Base-by-base conservation (phyloP, 768 basidiomycete genomes). In the Saitozyma podzolica region DNA sequence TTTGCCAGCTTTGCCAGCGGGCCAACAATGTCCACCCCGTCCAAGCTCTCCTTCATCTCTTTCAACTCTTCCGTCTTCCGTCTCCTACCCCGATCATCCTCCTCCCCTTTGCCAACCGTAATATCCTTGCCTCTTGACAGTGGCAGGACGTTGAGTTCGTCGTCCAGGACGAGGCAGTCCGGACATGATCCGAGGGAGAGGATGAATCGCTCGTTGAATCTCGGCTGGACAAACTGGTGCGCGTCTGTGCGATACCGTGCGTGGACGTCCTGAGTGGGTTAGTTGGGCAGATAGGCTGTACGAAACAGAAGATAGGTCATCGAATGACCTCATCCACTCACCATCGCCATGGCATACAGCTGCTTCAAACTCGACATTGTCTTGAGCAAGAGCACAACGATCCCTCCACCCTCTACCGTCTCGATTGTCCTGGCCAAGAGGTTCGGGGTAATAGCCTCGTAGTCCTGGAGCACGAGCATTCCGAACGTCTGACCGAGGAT, bases 191-290 rank as follows among this genome's bases (percentile, higher is more conserved):
- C 92, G 17, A 99, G 86, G 17, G 96, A 99, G 16, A 99, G 85
- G 72, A 99, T 97, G 81, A 99, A 99, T 10, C 96, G 89, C 78
- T 99, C 96, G 80, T 99, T 99, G 83, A 99, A 99, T 37, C 96
- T 87, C 0, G 96, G 91, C 54, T 80, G 76, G 11, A 81, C 78
- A 50, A 73, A 75, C 73, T 91, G 90, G 72, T 94, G 91, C 1
- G 91, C 88, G 11, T 91, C 88, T 0, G 96, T 97, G 37, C 95
- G 84, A 77, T 98, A 99, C 41, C 96, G 86, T 0, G 90, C 83
- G 79, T 99, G 96, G 6, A 98, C 94, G 74, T 99, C 96, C 93
- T 97, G 65, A 8, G 53, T n/a, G 39, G 39, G 63, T 54, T 62
- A n/a, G n/a, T 37, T 1, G 20, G 9, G 17, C 16, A 29, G 5